Evolutionary conservation across 768 basidiomycete species (phyloP).

Genomic region (Austroboletus festivus): DNA sequence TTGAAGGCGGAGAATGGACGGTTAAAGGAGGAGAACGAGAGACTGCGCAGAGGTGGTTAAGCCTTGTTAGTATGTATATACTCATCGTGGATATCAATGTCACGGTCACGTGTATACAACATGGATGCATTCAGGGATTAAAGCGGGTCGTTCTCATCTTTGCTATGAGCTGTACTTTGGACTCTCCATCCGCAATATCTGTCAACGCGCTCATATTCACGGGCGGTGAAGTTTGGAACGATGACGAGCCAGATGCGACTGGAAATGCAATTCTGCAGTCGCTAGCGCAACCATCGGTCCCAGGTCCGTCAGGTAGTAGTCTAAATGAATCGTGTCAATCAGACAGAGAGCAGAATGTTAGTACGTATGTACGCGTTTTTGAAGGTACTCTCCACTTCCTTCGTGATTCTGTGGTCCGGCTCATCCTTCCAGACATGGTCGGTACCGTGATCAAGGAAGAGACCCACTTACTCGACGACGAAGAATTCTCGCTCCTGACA

Average conservation of each 20-base stretch:
- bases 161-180: constrained; percentile 7
- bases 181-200: constrained; percentile 11
- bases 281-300: constrained; percentile 7
- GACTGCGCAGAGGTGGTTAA: constrained; percentile 45
- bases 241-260: constrained; percentile 13
- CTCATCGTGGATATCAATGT: too few relatives aligned
- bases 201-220: constrained; percentile 30
- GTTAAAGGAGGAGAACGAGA: constrained; percentile 65
- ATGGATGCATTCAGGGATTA: neutral
- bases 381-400: constrained; percentile 22
- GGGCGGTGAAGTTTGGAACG: constrained; percentile 23
- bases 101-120: constrained; percentile 13
- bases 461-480: constrained; percentile 45
- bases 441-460: constrained; percentile 49
- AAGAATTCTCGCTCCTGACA: constrained; percentile 45
- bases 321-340: constrained; percentile 1
- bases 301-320: constrained; percentile 13
- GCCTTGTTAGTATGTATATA: too few relatives aligned
- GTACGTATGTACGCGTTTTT: constrained; percentile 28
- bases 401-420: neutral
- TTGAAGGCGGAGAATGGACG: constrained; percentile 46
- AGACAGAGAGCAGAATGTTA: constrained; percentile 13
- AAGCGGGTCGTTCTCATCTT: neutral
- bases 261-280: constrained; percentile 2
- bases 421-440: constrained; percentile 49